Percentiles rank a stretch among this genome's conserved stretches.
Conservation (phyloP, 352 stramenopile genomes). For the Achlya hypogyna region DNA sequence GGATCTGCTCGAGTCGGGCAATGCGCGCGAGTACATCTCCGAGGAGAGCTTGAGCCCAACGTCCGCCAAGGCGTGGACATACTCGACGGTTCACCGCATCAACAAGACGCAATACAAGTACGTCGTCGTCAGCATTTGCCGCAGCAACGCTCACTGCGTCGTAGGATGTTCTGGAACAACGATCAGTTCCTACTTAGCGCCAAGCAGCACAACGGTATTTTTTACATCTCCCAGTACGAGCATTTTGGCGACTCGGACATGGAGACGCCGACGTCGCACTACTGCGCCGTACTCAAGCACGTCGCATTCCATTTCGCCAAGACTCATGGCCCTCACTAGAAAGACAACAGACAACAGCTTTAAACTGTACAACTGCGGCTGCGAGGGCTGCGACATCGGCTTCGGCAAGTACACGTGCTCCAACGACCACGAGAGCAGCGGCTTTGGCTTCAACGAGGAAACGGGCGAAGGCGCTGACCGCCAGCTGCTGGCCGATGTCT, state of each 20-base stretch:
- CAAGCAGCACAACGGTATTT: slow-evolving; percentile 70
- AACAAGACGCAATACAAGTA: slow-evolving; percentile 75
- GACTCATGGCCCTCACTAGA: slow-evolving; percentile 18
- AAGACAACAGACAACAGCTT: slow-evolving; percentile 73
- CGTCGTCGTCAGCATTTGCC: neutral
- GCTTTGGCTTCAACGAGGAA: slow-evolving; percentile 19
- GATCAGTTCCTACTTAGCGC: slow-evolving; percentile 77
- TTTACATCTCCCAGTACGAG: slow-evolving; percentile 87
- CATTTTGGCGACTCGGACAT: slow-evolving; percentile 62
- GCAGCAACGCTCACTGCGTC: neutral
- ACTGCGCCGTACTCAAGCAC: slow-evolving; percentile 55
- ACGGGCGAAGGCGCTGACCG: slow-evolving; percentile 46
- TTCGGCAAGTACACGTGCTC: slow-evolving; percentile 77
- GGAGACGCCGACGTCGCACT: slow-evolving; percentile 50
- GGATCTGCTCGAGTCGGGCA: slow-evolving; percentile 75
- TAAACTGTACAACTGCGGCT: slow-evolving; percentile 81
- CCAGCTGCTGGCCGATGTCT: slow-evolving; percentile 77
- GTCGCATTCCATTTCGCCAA: neutral
- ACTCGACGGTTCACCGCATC: slow-evolving; percentile 62
- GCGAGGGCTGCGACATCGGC: slow-evolving; percentile 78
- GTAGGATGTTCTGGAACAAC: slow-evolving; percentile 80
- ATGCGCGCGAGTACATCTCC: slow-evolving; percentile 73
- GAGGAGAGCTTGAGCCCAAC: slow-evolving; percentile 76
- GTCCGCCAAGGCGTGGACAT: slow-evolving; percentile 68
- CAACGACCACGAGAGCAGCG: slow-evolving; percentile 47